A percentile compares a stretch with the other conserved stretches of the same genome.
phyloP scores from a whole-genome alignment of 257 asterid species.

The Solanum sparsipilum region DNA sequence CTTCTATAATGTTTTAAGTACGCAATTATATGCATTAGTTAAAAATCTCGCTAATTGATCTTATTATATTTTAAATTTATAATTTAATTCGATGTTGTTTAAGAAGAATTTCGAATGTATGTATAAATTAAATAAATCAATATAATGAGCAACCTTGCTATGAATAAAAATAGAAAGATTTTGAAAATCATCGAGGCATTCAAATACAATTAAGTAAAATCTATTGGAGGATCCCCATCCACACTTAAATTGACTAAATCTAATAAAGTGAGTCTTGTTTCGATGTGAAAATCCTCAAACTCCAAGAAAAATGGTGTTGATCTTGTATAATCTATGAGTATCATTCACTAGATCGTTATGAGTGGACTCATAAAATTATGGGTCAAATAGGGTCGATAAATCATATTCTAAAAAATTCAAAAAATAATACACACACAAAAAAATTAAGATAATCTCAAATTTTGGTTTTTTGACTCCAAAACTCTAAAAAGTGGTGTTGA shows the following conservation, averaged over 20 bases:
- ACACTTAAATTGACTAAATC: too few species aligned
- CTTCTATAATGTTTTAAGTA: not conserved
- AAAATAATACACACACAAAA: not conserved
- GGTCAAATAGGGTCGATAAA: not conserved
- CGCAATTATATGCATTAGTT: not conserved
- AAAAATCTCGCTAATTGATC: not conserved
- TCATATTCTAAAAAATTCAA: not conserved
- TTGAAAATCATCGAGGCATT: not conserved
- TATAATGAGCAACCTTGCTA: not conserved
- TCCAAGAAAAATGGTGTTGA: not conserved
- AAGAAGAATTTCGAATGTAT: not conserved
- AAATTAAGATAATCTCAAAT: too few species aligned
- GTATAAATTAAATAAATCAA: not conserved
- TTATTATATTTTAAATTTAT: not conserved
- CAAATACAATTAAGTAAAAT: too few species aligned
- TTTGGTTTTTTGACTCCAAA: too few species aligned
- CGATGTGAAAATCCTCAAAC: not conserved
- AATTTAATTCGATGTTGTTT: not conserved
- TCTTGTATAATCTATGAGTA: not conserved
- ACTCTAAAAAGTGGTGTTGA: not conserved
- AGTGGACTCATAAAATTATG: not conserved
- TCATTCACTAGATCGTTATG: too few species aligned
- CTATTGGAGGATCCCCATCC: too few species aligned
- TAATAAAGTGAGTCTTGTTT: not conserved
- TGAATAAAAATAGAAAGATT: not conserved